Evolutionary conservation across 192 early-diverging fungal genomes (phyloP).

Genomic region (Backusella mclennaniae): DNA sequence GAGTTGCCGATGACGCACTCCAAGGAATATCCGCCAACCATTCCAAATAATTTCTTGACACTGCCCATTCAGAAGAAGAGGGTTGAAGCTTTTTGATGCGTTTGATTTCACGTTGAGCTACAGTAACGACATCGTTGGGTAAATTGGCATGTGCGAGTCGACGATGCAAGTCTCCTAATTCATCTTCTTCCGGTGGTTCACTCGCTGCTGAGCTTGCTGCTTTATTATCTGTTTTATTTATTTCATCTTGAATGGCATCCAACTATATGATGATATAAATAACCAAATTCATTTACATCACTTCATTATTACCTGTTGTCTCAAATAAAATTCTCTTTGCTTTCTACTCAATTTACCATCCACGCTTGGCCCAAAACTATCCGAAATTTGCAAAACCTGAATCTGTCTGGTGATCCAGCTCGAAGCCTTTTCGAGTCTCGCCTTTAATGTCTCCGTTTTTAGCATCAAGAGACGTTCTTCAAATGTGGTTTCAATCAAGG

Average conservation of each 20-base stretch:
- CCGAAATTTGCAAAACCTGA: constrained; percentile 60
- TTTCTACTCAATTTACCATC: constrained; percentile 76
- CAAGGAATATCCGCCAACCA: constrained; percentile 78
- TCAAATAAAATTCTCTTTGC: constrained; percentile 76
- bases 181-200: constrained; percentile 40
- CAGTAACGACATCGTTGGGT: constrained; percentile 58
- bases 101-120: constrained; percentile 62
- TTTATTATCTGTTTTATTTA: constrained; percentile 59
- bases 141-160: constrained; percentile 57
- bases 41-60: constrained; percentile 77
- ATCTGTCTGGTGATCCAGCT: constrained; percentile 73
- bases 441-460: constrained; percentile 51
- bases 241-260: constrained; percentile 77
- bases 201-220: constrained; percentile 35
- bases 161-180: constrained; percentile 56
- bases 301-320: constrained; percentile 59
- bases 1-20: constrained; percentile 55
- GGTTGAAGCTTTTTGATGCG: constrained; percentile 70
- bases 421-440: constrained; percentile 52
- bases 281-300: background rate
- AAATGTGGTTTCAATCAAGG: constrained; percentile 65
- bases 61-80: constrained; percentile 73
- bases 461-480: constrained; percentile 73
- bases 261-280: constrained; percentile 41
- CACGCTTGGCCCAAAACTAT: constrained; percentile 68